These are phyloP conservation scores for Phytophthora pinifolia DNA, from an alignment of 352 stramenopile genomes.

Conservation along the genomic window DNA sequence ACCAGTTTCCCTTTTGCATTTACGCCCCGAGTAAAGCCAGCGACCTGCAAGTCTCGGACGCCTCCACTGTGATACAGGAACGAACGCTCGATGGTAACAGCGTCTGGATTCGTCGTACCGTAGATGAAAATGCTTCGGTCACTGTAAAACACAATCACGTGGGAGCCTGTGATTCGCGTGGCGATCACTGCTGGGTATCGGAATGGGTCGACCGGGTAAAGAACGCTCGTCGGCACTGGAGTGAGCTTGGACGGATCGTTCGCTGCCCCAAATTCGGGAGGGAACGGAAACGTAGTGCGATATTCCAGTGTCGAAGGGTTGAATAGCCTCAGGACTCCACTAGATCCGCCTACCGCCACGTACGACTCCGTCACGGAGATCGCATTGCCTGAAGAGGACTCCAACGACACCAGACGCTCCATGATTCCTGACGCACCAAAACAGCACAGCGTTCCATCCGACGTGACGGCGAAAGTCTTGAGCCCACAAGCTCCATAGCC, in stretches of 20 bases:
- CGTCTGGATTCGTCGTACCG: constrained; percentile 50
- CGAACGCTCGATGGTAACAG: constrained; percentile 54
- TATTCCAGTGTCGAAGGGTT: constrained; percentile 76
- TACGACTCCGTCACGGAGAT: constrained; percentile 80
- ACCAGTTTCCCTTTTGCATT: constrained; percentile 63
- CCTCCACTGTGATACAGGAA: constrained; percentile 82
- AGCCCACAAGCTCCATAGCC: constrained; percentile 49
- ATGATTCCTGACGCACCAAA: constrained; percentile 75
- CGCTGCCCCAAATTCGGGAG: constrained; percentile 60
- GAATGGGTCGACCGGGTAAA: constrained; percentile 58
- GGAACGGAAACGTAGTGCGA: constrained; percentile 70
- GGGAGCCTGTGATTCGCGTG: constrained; percentile 57
- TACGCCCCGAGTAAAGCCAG: constrained; percentile 47
- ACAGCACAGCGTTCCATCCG: constrained; percentile 73
- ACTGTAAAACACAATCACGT: constrained; percentile 71
- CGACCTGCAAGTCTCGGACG: constrained; percentile 67
- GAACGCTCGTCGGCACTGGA: constrained; percentile 11
- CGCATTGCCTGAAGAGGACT: constrained; percentile 56
- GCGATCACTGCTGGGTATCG: constrained; percentile 61
- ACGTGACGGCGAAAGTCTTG: constrained; percentile 76
- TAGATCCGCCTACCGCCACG: constrained; percentile 65
- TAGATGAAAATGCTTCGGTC: constrained; percentile 86
- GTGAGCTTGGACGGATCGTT: constrained; percentile 18
- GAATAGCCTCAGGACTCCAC: constrained; percentile 70
- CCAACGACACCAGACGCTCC: constrained; percentile 75